These are phyloP conservation scores for Didymella glomerata DNA, from an alignment of 2,329 filamentous ascomycete species.

Conservation along the genomic window DNA sequence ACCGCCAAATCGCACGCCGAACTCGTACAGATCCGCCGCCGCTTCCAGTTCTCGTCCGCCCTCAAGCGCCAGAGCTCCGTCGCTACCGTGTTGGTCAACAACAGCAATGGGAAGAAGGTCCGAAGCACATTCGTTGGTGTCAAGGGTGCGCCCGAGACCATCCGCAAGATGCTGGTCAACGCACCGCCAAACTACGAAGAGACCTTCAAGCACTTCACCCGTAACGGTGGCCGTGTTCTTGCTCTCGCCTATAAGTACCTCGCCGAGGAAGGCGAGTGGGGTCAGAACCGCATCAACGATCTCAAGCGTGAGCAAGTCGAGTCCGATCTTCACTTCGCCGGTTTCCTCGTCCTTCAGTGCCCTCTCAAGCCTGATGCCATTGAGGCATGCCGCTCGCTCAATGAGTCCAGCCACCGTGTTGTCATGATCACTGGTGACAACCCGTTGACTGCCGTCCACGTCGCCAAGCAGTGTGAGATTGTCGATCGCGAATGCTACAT, in stretches of 20 bases:
- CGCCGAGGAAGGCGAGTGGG: slow-evolving; percentile 80
- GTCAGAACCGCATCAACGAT: slow-evolving; percentile 86
- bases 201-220: slow-evolving; percentile 97
- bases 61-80: slow-evolving; percentile 96
- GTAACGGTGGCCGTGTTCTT: slow-evolving; percentile 92
- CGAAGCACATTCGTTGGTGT: slow-evolving; percentile 92
- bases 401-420: slow-evolving; percentile 97
- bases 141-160: slow-evolving; percentile 97
- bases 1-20: slow-evolving; percentile 65
- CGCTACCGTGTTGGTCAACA: slow-evolving; percentile 77
- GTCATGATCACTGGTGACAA: slow-evolving; percentile 99
- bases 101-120: slow-evolving; percentile 76
- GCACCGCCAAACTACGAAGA: slow-evolving; percentile 92
- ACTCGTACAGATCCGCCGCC: slow-evolving; percentile 90
- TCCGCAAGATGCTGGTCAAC: slow-evolving; percentile 87
- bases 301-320: slow-evolving; percentile 94
- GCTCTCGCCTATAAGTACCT: slow-evolving; percentile 95
- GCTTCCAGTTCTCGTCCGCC: slow-evolving; percentile 97
- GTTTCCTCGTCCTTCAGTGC: slow-evolving; percentile 94
- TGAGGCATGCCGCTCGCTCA: slow-evolving; percentile 93
- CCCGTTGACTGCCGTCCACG: slow-evolving; percentile 93
- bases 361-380: slow-evolving; percentile 96
- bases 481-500: slow-evolving; percentile 95
- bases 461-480: slow-evolving; percentile 95
- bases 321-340: slow-evolving; percentile 83